A percentile compares a stretch with the other conserved stretches of the same genome.
These are phyloP conservation scores for Pseudopediastrum boryanum DNA, from an alignment of 139 green algal species.

Conservation along the genomic window DNA sequence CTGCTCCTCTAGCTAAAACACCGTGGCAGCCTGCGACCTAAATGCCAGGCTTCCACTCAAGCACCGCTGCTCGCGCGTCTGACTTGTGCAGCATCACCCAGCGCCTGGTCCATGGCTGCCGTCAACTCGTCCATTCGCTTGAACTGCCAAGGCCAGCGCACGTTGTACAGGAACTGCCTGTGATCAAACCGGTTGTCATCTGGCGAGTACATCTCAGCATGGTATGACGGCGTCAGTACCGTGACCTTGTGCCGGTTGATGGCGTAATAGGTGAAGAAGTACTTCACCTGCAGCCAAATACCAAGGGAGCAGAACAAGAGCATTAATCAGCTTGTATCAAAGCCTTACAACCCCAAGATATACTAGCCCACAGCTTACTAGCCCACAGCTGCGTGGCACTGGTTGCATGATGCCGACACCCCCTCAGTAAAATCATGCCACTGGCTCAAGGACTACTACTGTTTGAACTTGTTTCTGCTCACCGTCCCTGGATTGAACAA, in stretches of 20 bases:
- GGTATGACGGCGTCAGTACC: slow-evolving; percentile 94
- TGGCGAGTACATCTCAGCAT: slow-evolving; percentile 95
- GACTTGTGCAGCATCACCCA: neutral
- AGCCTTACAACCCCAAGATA: no score
- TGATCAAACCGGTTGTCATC: slow-evolving; percentile 98
- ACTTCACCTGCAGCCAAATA: slow-evolving; percentile 75
- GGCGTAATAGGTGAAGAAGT: slow-evolving; percentile 95
- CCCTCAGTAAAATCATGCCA: no score
- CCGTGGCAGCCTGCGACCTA: neutral
- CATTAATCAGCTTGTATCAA: no score
- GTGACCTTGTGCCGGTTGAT: slow-evolving; percentile 98
- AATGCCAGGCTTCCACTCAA: neutral
- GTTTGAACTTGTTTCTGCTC: no score
- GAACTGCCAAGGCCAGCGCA: slow-evolving; percentile 89
- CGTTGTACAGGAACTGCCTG: slow-evolving; percentile 95
- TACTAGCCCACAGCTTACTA: no score
- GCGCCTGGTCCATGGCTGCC: slow-evolving; percentile 15
- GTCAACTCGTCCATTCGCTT: slow-evolving; percentile 74
- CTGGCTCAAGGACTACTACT: no score
- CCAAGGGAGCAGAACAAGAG: neutral
- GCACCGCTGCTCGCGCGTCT: neutral
- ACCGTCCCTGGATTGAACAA: no score
- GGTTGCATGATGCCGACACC: no score
- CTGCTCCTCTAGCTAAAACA: neutral
- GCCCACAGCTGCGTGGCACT: no score